These are phyloP conservation scores for Rhododendron molle DNA, from an alignment of 148 eudicot species.

Conservation along the genomic window DNA sequence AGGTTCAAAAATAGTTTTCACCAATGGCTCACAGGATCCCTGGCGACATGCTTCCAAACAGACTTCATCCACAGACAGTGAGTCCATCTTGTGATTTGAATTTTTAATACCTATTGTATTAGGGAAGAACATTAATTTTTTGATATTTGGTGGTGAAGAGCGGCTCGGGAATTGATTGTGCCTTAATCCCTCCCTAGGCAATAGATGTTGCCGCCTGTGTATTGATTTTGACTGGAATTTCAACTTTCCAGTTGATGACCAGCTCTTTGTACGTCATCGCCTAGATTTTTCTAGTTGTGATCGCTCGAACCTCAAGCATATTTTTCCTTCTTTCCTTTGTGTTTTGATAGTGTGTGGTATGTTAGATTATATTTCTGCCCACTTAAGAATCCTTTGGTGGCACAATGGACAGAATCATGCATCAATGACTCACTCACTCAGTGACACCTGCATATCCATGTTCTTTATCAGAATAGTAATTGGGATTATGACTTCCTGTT, in stretches of 20 bases:
- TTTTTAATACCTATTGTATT: neutral
- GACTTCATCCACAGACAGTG: constrained; percentile 66
- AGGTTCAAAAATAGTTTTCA: constrained; percentile 63
- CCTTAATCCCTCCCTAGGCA: neutral
- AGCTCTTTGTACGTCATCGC: neutral
- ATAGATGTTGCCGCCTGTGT: neutral
- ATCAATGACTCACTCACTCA: neutral
- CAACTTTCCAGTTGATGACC: neutral
- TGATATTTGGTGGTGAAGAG: neutral
- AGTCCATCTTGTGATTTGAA: constrained; percentile 27
- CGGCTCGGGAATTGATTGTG: neutral
- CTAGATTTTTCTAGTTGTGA: neutral
- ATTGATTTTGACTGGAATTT: neutral
- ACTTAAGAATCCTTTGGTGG: neutral
- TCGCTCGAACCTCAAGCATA: neutral
- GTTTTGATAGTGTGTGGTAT: neutral
- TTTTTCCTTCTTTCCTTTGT: neutral
- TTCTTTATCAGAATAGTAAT: neutral
- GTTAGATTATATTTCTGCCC: neutral
- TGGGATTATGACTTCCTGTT: neutral
- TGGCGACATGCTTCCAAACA: constrained; percentile 99
- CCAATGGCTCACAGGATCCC: constrained; percentile 99
- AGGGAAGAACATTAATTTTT: neutral
- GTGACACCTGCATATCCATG: neutral
- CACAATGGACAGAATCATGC: neutral